Conservation (phyloP, 1,284 basidiomycete genomes). For the Crepidotus sp. region DNA sequence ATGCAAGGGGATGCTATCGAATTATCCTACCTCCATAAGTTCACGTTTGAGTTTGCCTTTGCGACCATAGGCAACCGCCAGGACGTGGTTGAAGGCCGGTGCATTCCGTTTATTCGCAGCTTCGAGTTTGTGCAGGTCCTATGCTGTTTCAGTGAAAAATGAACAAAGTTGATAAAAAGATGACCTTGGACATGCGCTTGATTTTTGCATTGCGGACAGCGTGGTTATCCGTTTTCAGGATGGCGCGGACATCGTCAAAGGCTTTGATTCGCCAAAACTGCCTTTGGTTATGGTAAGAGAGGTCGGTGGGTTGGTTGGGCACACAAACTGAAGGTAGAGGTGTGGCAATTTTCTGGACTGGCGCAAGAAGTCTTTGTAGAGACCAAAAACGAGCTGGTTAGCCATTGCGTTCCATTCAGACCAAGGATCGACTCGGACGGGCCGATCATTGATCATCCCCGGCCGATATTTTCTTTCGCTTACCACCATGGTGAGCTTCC, state of each 20-base stretch:
- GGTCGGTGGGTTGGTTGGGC: not conserved
- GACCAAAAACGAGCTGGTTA: slow-evolving; percentile 20
- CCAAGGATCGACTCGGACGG: not conserved
- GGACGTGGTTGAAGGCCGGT: slow-evolving; percentile 49
- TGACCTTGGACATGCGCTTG: slow-evolving; percentile 43
- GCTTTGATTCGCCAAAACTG: slow-evolving; percentile 58
- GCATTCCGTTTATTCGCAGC: slow-evolving; percentile 47
- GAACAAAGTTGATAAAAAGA: not conserved
- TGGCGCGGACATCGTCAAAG: slow-evolving; percentile 45
- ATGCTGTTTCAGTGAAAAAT: slow-evolving; percentile 4
- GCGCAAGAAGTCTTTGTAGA: slow-evolving; percentile 49
- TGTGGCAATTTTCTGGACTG: slow-evolving; percentile 46
- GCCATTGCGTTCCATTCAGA: not conserved
- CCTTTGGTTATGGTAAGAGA: slow-evolving; percentile 30
- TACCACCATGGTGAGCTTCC: slow-evolving; percentile 17
- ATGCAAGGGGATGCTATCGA: not conserved
- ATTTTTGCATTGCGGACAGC: slow-evolving; percentile 33
- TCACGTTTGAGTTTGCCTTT: slow-evolving; percentile 63
- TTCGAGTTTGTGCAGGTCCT: slow-evolving; percentile 52
- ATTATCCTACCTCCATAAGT: slow-evolving; percentile 44
- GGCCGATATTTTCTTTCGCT: not conserved
- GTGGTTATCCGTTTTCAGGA: slow-evolving; percentile 25
- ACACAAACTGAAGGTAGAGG: slow-evolving; percentile 49
- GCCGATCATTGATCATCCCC: not conserved
- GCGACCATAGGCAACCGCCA: slow-evolving; percentile 73